phyloP scores from a whole-genome alignment of 2,329 filamentous ascomycete genomes.

The Berkeleyomyces basicola region DNA sequence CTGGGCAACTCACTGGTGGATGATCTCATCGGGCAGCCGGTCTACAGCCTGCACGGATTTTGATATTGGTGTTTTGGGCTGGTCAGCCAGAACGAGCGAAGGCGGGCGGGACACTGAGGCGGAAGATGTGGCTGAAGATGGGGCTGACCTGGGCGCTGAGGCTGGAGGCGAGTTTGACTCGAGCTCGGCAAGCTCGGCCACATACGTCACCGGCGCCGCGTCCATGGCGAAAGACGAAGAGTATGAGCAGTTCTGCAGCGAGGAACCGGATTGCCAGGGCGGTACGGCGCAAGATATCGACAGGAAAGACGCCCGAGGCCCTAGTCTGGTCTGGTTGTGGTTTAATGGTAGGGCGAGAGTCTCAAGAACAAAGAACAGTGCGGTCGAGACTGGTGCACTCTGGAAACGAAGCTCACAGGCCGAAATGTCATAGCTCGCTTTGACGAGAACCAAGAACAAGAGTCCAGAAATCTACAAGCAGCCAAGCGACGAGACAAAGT shows the following conservation, averaged over 20 bases:
- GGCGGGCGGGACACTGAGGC: neutral
- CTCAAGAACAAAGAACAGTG: neutral
- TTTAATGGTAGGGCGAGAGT: neutral
- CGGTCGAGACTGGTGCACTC: neutral
- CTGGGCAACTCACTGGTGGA: conserved; percentile 38
- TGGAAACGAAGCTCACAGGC: neutral
- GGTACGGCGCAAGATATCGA: neutral
- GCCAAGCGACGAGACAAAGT: neutral
- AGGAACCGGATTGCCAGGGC: neutral
- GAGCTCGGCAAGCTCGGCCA: conserved; percentile 2
- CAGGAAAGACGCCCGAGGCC: neutral
- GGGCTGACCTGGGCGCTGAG: neutral
- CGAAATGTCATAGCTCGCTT: neutral
- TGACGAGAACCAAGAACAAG: neutral
- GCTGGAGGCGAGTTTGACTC: neutral
- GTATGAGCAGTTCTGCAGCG: neutral
- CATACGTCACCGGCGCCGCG: neutral
- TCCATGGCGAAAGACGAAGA: neutral
- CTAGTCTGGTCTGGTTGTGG: neutral
- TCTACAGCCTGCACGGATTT: conserved; percentile 27
- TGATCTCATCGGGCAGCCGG: conserved; percentile 50
- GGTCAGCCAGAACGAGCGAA: neutral
- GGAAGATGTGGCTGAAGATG: neutral
- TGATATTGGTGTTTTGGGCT: neutral
- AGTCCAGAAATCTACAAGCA: neutral